Percentiles rank a stretch among this genome's conserved stretches.
These are phyloP conservation scores for Chlorella sp. DNA, from an alignment of 139 green algal species.

Conservation along the genomic window DNA sequence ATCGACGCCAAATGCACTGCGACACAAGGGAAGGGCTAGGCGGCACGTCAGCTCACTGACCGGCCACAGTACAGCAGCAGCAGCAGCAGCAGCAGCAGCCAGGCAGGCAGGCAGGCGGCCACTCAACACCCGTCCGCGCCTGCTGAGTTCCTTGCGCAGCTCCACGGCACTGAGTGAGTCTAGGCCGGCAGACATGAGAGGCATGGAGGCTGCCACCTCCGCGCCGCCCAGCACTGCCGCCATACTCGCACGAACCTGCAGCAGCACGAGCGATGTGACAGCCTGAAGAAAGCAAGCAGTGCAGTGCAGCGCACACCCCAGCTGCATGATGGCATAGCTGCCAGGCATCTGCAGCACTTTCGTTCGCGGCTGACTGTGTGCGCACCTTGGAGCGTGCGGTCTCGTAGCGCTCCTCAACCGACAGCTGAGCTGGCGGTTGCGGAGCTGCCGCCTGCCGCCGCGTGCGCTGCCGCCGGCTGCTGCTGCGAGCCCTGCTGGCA, in stretches of 20 bases:
- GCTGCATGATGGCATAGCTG: no score
- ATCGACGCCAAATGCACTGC: conserved; percentile 31
- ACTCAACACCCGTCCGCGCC: neutral
- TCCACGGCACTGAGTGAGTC: conserved; percentile 69
- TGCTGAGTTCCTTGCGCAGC: conserved; percentile 45
- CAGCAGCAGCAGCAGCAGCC: no score
- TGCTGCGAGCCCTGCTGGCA: neutral
- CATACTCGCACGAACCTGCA: neutral
- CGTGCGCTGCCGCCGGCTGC: neutral
- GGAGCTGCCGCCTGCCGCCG: neutral
- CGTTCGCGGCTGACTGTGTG: no score
- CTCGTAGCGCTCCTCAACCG: neutral
- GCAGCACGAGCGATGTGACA: neutral
- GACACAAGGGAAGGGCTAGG: neutral
- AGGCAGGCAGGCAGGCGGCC: no score
- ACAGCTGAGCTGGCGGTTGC: neutral
- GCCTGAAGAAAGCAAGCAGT: neutral
- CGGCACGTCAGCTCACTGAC: no score
- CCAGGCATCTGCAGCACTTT: no score
- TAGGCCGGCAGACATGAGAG: conserved; percentile 59
- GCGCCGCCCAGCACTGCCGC: neutral
- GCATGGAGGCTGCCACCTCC: conserved; percentile 8
- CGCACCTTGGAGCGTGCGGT: neutral
- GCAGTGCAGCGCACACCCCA: neutral
- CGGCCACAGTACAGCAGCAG: no score